These are phyloP conservation scores for Debaryomyces subglobosus DNA, from an alignment of 1,139 yeast species.

Conservation along the genomic window DNA sequence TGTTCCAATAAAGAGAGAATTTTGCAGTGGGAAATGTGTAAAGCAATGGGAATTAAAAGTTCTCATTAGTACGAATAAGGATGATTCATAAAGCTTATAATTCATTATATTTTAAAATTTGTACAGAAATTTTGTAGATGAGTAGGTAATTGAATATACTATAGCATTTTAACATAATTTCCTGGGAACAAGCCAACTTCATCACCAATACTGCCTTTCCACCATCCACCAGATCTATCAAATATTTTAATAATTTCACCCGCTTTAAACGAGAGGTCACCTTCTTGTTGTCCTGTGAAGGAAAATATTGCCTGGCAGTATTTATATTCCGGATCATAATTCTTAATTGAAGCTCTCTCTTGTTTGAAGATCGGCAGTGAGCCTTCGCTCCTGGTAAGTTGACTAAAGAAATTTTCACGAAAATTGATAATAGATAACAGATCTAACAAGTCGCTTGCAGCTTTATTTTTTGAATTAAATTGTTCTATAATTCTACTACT, in stretches of 20 bases:
- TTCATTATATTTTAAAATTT: neutral
- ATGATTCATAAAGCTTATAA: neutral
- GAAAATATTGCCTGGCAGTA: constrained; percentile 37
- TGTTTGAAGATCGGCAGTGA: neutral
- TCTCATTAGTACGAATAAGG: neutral
- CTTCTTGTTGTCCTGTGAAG: constrained; percentile 34
- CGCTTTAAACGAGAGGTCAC: constrained; percentile 51
- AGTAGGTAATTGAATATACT: neutral
- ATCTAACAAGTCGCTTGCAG: constrained; percentile 22
- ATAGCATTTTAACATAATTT: constrained; percentile 45
- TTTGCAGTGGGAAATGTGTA: constrained; percentile 45
- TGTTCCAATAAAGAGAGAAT: constrained; percentile 42
- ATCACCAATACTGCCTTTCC: constrained; percentile 59
- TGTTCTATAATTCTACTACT: constrained; percentile 12
- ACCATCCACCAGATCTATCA: constrained; percentile 54
- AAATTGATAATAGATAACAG: constrained; percentile 24
- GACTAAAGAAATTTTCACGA: constrained; percentile 21
- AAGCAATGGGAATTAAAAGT: constrained; percentile 24
- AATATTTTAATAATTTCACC: constrained; percentile 54
- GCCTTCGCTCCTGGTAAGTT: constrained; percentile 9
- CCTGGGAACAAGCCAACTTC: constrained; percentile 56
- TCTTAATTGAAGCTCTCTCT: neutral
- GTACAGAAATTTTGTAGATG: neutral
- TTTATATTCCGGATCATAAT: constrained; percentile 6
- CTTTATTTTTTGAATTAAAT: constrained; percentile 16